phyloP scores from a whole-genome alignment of 2,329 filamentous ascomycete genomes.

The Colletotrichum shisoi region DNA sequence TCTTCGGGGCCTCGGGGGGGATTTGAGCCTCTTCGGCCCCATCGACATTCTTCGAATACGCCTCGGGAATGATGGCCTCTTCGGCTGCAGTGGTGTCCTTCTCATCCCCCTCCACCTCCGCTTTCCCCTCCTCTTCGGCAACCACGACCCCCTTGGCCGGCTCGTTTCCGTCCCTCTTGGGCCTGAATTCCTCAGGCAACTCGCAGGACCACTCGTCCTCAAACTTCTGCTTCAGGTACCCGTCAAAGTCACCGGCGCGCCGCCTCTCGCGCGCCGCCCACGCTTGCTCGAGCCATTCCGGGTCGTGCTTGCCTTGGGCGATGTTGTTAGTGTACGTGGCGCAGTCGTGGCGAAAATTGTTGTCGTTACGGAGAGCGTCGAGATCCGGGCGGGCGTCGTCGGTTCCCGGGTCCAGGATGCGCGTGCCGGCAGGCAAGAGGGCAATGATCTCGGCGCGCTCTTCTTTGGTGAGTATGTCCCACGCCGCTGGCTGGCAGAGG shows the following conservation, averaged over 20 bases:
- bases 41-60: not conserved
- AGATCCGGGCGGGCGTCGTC: slow-evolving; percentile 53
- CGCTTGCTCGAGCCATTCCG: slow-evolving; percentile 61
- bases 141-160: not conserved
- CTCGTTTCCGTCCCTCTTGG: slow-evolving; percentile 17
- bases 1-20: not conserved
- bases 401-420: slow-evolving; percentile 49
- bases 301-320: slow-evolving; percentile 58
- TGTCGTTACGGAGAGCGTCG: slow-evolving; percentile 55
- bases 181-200: slow-evolving; percentile 49
- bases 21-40: too few species aligned
- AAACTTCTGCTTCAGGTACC: slow-evolving; percentile 56
- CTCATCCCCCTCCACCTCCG: not conserved
- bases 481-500: slow-evolving; percentile 51
- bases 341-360: slow-evolving; percentile 60
- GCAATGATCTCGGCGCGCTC: slow-evolving; percentile 51
- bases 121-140: not conserved
- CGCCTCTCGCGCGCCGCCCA: slow-evolving; percentile 61
- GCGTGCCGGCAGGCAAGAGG: slow-evolving; percentile 50
- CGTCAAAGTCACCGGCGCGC: slow-evolving; percentile 59
- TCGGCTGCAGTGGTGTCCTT: not conserved
- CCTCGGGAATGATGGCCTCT: too few species aligned
- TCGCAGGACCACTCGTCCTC: slow-evolving; percentile 58
- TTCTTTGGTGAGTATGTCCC: slow-evolving; percentile 48
- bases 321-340: slow-evolving; percentile 58